Base-by-base conservation (phyloP, 495 filamentous ascomycete species). In the Xylaria acuta region DNA sequence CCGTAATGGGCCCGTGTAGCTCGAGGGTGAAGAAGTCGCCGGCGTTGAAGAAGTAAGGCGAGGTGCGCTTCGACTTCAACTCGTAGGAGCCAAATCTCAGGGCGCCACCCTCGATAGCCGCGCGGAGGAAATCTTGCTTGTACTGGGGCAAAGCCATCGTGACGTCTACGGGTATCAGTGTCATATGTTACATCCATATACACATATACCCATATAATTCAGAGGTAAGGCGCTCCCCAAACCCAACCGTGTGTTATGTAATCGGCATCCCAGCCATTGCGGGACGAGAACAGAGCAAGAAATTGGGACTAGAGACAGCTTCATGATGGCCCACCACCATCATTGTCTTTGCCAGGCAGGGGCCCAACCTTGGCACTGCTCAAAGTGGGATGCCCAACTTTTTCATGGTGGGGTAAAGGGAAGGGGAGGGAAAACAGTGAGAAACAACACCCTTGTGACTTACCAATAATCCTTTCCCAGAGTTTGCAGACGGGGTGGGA, bases 21-120 rank as follows among this genome's bases (percentile, higher is more conserved):
- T 89, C 83, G 34, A 90, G 92, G 30, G 88, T 89, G 84, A 94
- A 91, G 84, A 98, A 94, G 75, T 91, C 88, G 41, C 93, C 94
- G 22, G 94, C 93, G 82, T 96, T 97, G 91, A 98, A 97, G 88
- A 99, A 98, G 89, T 98, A 98, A n/a, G 96, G 95, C 8, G 94
- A 97, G 77, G 90, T 88, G 73, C 96, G 94, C 75, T 92, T 91
- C 68, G 95, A 97, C 82, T 99, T 99, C 73, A 99, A 87, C 68
- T 89, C 90, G 86, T 91, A 98, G 76, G 87, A 90, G 79, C 96
- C 95, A 84, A 99, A 97, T 53, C 91, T 91, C 70, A 98, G 90
- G 80, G 94, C 90, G 70, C 89, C 89, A 82, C 90, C 90, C 47
- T 84, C 80, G 76, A 96, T 87, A 79, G 93, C 88, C 53, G 92